Evolutionary conservation across 1,284 basidiomycete species (phyloP).

Genomic region (Athelia psychrophila): DNA sequence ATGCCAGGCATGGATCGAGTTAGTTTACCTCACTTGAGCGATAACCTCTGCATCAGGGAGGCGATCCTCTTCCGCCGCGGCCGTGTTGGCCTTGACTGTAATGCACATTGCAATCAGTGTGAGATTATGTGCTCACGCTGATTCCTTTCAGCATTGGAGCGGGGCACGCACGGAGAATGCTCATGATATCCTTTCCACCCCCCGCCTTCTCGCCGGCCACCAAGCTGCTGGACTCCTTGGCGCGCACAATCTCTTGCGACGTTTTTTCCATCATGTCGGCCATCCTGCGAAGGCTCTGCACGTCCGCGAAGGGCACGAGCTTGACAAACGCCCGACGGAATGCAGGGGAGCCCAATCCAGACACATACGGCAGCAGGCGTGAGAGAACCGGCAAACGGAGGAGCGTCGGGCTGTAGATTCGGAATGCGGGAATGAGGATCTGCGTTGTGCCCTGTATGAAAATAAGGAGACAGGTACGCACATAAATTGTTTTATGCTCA

Average conservation of each 20-base stretch:
- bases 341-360: slow-evolving; percentile 29
- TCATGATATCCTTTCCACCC: slow-evolving; percentile 43
- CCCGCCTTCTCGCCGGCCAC: slow-evolving; percentile 30
- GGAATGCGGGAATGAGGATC: neutral
- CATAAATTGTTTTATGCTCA: neutral
- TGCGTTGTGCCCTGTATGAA: neutral
- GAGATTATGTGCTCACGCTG: neutral
- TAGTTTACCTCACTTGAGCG: slow-evolving; percentile 47
- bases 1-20: neutral
- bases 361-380: slow-evolving; percentile 27
- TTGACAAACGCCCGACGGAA: slow-evolving; percentile 35
- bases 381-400: slow-evolving; percentile 16
- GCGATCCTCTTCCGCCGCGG: slow-evolving; percentile 26
- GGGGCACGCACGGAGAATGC: slow-evolving; percentile 34
- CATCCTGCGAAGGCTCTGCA: slow-evolving; percentile 28
- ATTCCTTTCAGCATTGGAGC: too few relatives aligned
- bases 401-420: neutral
- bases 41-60: slow-evolving; percentile 40
- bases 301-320: slow-evolving; percentile 28
- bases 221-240: slow-evolving; percentile 33
- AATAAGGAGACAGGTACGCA: neutral
- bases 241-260: slow-evolving; percentile 32
- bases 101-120: too few relatives aligned
- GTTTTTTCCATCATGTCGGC: slow-evolving; percentile 35
- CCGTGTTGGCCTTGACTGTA: slow-evolving; percentile 40